Evolutionary conservation across 2,329 filamentous ascomycete genomes (phyloP).

Genomic region (Penicillium sp.): DNA sequence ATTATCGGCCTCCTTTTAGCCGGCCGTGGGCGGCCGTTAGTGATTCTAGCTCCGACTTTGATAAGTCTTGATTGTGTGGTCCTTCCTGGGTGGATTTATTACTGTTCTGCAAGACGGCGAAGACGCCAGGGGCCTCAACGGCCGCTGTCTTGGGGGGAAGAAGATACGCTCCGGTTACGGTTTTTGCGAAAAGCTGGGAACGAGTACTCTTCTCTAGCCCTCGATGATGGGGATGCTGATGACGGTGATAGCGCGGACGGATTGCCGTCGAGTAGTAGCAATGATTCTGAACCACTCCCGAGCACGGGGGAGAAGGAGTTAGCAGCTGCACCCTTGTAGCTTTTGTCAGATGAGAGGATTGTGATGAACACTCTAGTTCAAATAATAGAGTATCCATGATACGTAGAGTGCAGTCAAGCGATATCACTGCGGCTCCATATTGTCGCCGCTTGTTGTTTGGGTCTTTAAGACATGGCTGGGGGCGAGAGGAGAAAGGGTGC

Average conservation of each 20-base stretch:
- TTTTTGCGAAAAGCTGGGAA: background rate
- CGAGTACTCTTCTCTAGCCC: background rate
- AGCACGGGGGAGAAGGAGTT: too few relatives aligned
- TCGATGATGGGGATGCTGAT: background rate
- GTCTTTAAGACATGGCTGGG: too few relatives aligned
- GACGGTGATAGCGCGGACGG: background rate
- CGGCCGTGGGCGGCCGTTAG: background rate
- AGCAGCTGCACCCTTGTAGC: too few relatives aligned
- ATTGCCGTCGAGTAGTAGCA: background rate
- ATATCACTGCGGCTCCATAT: too few relatives aligned
- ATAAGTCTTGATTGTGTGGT: constrained; percentile 1
- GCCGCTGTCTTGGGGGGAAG: background rate
- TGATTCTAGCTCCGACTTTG: background rate
- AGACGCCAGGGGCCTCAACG: background rate
- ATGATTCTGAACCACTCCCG: too few relatives aligned
- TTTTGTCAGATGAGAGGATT: too few relatives aligned
- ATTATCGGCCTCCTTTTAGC: constrained; percentile 13
- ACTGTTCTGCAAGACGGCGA: background rate
- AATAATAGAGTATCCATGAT: too few relatives aligned
- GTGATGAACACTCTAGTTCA: too few relatives aligned
- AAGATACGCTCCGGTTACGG: background rate
- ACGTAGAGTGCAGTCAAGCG: too few relatives aligned
- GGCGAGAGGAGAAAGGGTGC: too few relatives aligned
- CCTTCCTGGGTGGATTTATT: constrained; percentile 11
- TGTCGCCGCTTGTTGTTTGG: too few relatives aligned